Conservation (phyloP, 306 rosid genomes). For the Mimosa pudica region DNA sequence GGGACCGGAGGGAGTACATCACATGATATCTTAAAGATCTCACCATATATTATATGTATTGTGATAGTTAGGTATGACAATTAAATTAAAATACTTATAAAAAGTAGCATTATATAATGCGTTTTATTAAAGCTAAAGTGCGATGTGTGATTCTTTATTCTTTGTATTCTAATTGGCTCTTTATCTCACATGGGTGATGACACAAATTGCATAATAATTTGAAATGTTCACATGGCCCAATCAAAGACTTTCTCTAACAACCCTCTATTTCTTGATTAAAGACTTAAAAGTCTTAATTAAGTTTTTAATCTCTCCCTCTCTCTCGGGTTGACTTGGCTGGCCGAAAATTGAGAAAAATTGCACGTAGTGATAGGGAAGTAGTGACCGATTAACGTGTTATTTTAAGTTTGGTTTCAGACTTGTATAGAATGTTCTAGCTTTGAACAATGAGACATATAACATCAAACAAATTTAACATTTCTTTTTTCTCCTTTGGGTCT, state of each 20-base stretch:
- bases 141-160: neutral
- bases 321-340: slow-evolving; percentile 17
- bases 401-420: slow-evolving; percentile 32
- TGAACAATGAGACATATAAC: neutral
- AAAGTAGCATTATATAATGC: neutral
- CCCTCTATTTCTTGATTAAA: neutral
- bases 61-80: neutral
- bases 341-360: slow-evolving; percentile 26
- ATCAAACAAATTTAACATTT: neutral
- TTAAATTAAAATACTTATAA: neutral
- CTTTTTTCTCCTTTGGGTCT: neutral
- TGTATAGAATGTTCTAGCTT: neutral
- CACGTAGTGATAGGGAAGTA: neutral
- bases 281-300: neutral
- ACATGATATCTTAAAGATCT: neutral
- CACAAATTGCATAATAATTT: slow-evolving; percentile 7
- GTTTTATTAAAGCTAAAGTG: neutral
- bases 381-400: neutral
- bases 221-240: slow-evolving; percentile 21
- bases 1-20: too few species aligned
- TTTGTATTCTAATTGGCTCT: neutral
- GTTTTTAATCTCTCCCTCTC: neutral
- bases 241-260: slow-evolving; percentile 10
- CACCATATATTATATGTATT: neutral
- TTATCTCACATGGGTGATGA: slow-evolving; percentile 4